Conservation (phyloP, 345 rosid genomes). For the Hibiscus mutabilis region DNA sequence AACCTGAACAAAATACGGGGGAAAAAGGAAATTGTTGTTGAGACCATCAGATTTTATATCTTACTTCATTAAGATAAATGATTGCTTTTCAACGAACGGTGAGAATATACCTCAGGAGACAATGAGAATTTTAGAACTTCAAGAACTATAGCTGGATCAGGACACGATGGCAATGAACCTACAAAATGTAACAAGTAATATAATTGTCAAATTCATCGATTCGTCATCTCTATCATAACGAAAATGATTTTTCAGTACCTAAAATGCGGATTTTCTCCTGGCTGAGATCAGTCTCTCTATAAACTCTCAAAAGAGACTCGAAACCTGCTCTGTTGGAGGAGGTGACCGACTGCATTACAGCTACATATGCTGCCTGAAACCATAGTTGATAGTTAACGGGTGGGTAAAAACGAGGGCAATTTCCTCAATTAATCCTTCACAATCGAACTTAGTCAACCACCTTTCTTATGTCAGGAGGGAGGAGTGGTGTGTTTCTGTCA, state of each 20-base stretch:
- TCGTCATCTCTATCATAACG: too few species aligned
- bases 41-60: too few species aligned
- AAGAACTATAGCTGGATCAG: conserved; percentile 44
- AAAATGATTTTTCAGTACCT: conserved; percentile 27
- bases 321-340: conserved; percentile 55
- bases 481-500: conserved; percentile 60
- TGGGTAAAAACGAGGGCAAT: too few species aligned
- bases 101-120: conserved; percentile 59
- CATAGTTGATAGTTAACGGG: too few species aligned
- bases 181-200: background rate
- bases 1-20: conserved; percentile 46
- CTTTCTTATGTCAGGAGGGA: conserved; percentile 88
- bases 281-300: conserved; percentile 83
- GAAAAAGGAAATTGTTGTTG: background rate
- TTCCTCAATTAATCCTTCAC: too few species aligned
- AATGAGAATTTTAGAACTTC: conserved; percentile 70
- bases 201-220: too few species aligned
- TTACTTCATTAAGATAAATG: background rate
- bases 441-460: too few species aligned
- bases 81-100: background rate
- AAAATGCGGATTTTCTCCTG: conserved; percentile 86
- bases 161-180: conserved; percentile 75
- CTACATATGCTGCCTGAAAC: conserved; percentile 83
- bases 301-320: conserved; percentile 71
- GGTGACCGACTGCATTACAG: conserved; percentile 72